Base-by-base conservation (phyloP, 495 filamentous ascomycete species). In the Opeltia flavorubescens region DNA sequence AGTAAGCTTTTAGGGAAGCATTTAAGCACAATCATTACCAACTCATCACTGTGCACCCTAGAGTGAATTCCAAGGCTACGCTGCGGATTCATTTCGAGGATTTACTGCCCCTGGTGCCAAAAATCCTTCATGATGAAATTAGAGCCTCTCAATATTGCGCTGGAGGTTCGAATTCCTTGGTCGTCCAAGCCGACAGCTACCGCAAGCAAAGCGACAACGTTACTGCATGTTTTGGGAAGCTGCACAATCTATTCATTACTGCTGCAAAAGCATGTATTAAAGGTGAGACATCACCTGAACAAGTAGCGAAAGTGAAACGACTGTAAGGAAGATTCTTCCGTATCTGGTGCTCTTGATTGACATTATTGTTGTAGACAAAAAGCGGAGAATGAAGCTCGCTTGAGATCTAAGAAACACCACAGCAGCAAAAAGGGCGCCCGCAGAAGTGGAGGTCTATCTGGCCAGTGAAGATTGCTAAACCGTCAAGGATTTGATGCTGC, bases 1-100 rank as follows among this genome's bases (percentile, higher is more conserved):
- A 95, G 89, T 95, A 68, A 50, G 77, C 69, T 49, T 42, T 35
- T 31, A 6, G 29, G 13, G 29, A 31, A 31, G n/a, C 29, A 47
- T 28, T 20, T 36, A 41, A 18, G 33, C 21, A 33, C 21, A 15
- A 28, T 42, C 17, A 20, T n/a, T 28, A 11, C 33, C 28, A 27
- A 43, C 43, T 25, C 13, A 5, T 13, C 20, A 28, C 47, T 8
- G 39, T 25, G 21, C 11, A 44, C 5, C 15, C 44, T 54, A 98
- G 91, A 63, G 86, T 93, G 23, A 91, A 89, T 60, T 84, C 84
- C 13, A 98, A 98, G 64, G 91, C 89, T 9, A 95, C 84, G 13
- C 59, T 86, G 60, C 84, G 65, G 59, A 67, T 74, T 64, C 64
- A 78, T 26, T 57, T 83, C 15, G 52, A 67, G 21, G 60, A 75